Evolutionary conservation across 768 basidiomycete genomes (phyloP).

Genomic region (Hygrocybe coccinea): DNA sequence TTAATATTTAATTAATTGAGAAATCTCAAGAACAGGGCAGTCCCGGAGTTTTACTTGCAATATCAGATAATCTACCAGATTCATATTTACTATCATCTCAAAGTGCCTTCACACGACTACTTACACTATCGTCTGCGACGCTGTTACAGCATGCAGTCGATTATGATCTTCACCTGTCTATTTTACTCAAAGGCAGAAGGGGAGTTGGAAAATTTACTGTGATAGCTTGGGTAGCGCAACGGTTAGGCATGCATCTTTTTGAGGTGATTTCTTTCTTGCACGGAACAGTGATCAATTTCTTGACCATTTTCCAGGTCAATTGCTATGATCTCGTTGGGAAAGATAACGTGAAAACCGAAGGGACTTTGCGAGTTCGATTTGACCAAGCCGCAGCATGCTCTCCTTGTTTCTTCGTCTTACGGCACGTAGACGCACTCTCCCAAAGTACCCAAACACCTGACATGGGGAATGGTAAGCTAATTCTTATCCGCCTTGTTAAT

Average conservation of each 20-base stretch:
- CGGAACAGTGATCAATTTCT: neutral
- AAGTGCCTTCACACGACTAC: conserved; percentile 44
- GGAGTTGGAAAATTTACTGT: conserved; percentile 79
- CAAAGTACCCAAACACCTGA: conserved; percentile 62
- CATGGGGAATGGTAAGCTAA: conserved; percentile 54
- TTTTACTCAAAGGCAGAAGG: conserved; percentile 73
- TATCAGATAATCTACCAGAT: conserved; percentile 15
- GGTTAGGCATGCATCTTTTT: conserved; percentile 70
- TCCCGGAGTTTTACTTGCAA: conserved; percentile 23
- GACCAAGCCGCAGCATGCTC: conserved; percentile 74
- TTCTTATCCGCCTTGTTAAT: neutral
- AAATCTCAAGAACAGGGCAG: conserved; percentile 16
- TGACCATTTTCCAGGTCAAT: conserved; percentile 54
- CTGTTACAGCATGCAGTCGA: conserved; percentile 51
- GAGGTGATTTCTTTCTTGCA: conserved; percentile 65
- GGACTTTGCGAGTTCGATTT: conserved; percentile 62
- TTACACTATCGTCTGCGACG: conserved; percentile 56
- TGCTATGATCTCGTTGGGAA: conserved; percentile 83
- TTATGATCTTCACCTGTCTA: conserved; percentile 61
- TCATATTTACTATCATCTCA: conserved; percentile 28
- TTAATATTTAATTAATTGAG: neutral
- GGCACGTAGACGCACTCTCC: conserved; percentile 75
- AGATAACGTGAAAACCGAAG: conserved; percentile 69
- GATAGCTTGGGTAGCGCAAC: conserved; percentile 49
- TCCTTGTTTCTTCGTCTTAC: conserved; percentile 79